These are phyloP conservation scores for Austroboletus niveus DNA, from an alignment of 1,284 basidiomycete species.

Conservation along the genomic window DNA sequence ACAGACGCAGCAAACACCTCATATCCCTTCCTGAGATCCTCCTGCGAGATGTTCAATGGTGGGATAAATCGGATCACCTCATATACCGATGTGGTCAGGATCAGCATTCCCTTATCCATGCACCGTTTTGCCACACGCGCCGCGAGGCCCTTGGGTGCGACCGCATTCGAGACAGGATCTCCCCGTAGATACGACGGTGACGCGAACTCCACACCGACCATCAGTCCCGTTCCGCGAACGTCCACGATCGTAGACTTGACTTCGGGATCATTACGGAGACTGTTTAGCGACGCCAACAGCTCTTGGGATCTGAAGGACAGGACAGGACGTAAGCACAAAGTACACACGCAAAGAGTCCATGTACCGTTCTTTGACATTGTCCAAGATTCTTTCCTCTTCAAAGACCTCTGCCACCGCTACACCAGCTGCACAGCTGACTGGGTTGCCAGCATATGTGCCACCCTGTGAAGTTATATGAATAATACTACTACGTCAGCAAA, in stretches of 20 bases:
- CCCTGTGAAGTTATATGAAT: conserved; percentile 46
- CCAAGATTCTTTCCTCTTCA: conserved; percentile 72
- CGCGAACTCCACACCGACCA: conserved; percentile 81
- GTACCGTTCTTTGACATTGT: conserved; percentile 74
- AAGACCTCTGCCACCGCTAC: conserved; percentile 79
- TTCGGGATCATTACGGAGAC: conserved; percentile 50
- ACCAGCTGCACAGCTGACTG: conserved; percentile 86
- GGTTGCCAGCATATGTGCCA: conserved; percentile 89
- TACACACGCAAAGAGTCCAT: conserved; percentile 9
- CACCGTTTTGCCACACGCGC: conserved; percentile 78
- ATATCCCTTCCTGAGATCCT: conserved; percentile 59
- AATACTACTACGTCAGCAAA: neutral
- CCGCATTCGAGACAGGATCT: conserved; percentile 42
- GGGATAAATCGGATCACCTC: conserved; percentile 83
- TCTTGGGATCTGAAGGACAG: conserved; percentile 60
- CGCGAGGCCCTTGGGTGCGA: conserved; percentile 65
- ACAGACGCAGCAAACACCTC: conserved; percentile 62
- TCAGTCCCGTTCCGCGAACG: conserved; percentile 75
- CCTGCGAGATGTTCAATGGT: conserved; percentile 61
- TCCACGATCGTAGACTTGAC: conserved; percentile 65
- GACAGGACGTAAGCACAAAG: conserved; percentile 1
- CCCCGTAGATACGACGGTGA: conserved; percentile 49
- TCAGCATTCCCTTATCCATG: conserved; percentile 79
- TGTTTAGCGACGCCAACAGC: conserved; percentile 62
- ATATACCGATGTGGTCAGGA: conserved; percentile 78